Evolutionary conservation across 805 yeast species (phyloP).

Genomic region (Wickerhamomyces ciferrii): DNA sequence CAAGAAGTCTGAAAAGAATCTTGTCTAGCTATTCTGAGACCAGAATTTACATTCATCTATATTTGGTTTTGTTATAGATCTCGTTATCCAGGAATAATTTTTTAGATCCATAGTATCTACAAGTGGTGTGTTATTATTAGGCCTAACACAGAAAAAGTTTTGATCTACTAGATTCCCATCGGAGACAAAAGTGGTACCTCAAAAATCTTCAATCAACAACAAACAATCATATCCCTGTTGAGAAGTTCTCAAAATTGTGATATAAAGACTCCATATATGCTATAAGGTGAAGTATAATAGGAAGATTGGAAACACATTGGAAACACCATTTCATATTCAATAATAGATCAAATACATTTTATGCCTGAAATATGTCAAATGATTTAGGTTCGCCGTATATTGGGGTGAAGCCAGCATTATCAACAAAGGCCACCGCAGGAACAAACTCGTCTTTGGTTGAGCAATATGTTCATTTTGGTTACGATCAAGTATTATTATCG

Average conservation of each 20-base stretch:
- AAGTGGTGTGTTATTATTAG: neutral
- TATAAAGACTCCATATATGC: too few relatives aligned
- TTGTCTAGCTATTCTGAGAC: too few relatives aligned
- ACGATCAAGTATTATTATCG: conserved; percentile 47
- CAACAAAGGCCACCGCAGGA: conserved; percentile 24
- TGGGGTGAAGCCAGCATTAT: conserved; percentile 42
- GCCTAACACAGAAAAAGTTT: neutral
- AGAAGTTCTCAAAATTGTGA: too few relatives aligned
- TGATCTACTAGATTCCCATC: neutral
- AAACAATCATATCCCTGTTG: neutral
- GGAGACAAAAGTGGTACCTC: neutral
- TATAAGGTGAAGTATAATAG: too few relatives aligned
- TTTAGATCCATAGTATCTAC: too few relatives aligned
- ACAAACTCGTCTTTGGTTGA: conserved; percentile 24
- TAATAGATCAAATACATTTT: too few relatives aligned
- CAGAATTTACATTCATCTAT: too few relatives aligned
- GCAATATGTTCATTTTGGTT: conserved; percentile 31
- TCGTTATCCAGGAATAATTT: too few relatives aligned
- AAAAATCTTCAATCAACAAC: neutral
- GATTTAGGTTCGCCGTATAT: conserved; percentile 21
- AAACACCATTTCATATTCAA: too few relatives aligned
- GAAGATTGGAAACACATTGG: too few relatives aligned
- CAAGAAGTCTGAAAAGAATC: neutral
- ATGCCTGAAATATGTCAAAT: neutral
- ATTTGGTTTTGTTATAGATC: too few relatives aligned